Evolutionary conservation across 352 stramenopile species (phyloP).

Genomic region (Globisporangium radiosum): DNA sequence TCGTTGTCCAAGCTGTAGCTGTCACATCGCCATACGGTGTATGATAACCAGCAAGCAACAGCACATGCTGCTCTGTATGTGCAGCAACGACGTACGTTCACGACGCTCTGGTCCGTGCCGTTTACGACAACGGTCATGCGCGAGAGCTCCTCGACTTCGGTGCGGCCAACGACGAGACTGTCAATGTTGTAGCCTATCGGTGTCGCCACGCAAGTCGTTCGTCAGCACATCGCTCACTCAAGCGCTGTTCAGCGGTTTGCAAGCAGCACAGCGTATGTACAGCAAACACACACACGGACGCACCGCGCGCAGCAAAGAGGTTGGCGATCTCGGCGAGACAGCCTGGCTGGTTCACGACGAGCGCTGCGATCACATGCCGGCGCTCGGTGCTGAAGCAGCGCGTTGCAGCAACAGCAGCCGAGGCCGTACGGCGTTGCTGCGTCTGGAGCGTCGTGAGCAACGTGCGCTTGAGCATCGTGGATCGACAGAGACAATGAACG

Average conservation of each 20-base stretch:
- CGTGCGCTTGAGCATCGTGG: conserved; percentile 15
- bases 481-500: conserved; percentile 7
- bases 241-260: no score
- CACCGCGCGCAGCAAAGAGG: conserved; percentile 72
- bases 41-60: no score
- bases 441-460: conserved; percentile 10
- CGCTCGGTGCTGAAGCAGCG: conserved; percentile 47
- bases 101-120: conserved; percentile 67
- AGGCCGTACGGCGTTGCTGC: conserved; percentile 7
- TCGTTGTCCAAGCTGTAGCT: background rate
- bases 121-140: conserved; percentile 85
- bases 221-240: no score
- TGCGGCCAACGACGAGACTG: conserved; percentile 79
- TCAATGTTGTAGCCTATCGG: conserved; percentile 78
- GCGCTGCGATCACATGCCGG: conserved; percentile 75
- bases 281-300: conserved; percentile 6
- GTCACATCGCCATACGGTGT: no score
- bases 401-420: conserved; percentile 2
- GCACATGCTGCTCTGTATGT: no score
- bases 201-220: background rate
- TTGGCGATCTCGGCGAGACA: conserved; percentile 85
- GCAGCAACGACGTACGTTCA: conserved; percentile 40
- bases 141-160: conserved; percentile 79
- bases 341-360: conserved; percentile 82
- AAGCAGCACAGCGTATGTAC: background rate